Evolutionary conservation across 2,329 filamentous ascomycete species (phyloP), one percentile per base, ranked within the genome.

Genomic region (Penicillium sp.): DNA sequence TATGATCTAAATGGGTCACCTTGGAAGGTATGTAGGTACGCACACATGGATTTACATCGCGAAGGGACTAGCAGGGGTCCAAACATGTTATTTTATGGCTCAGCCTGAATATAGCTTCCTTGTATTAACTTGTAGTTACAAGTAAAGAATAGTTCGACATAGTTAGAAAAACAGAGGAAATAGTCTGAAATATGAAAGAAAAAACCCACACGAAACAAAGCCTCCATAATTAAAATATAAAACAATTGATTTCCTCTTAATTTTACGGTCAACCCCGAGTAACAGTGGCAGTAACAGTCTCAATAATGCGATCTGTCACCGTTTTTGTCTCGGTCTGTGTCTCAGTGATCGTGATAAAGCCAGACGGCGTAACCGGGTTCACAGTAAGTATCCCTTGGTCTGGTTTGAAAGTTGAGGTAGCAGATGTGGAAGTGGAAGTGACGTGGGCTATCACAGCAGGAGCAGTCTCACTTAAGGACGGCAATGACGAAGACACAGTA

Each of bases 281-380:
- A n/a, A 56, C 41, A 21, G 41, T 56, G 15, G 41, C 49, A 52
- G 54, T 56, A 16, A 46, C 54, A 47, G 54, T 56, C 41, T 47
- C 54, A 25, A 29, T 53, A 40, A 46, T 31, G 19, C 60, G 65
- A 5, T 55, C 54, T n/a, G 62, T 66, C 19, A 55, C 60, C 5
- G 66, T 67, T 33, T 53, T 44, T 10, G 52, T 61, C 29, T 58
- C 36, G 0, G 63, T 60, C 15, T 33, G 25, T 0, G 60, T 59
- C 15, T 55, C 50, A 4, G 59, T 64, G 25, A 66, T 44, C 2
- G 57, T 60, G 16, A 64, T 39, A n/a, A 57, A 44, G 5, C 58
- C 61, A 33, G 54, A 13, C 1, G 55, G 65, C 3, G 60, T 63
- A 38, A 65, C 21, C 8, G 61, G 63, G 8, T 59, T 49, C 5